Conservation (phyloP, 2,329 filamentous ascomycete species). For the Rugonectria rugulosa region DNA sequence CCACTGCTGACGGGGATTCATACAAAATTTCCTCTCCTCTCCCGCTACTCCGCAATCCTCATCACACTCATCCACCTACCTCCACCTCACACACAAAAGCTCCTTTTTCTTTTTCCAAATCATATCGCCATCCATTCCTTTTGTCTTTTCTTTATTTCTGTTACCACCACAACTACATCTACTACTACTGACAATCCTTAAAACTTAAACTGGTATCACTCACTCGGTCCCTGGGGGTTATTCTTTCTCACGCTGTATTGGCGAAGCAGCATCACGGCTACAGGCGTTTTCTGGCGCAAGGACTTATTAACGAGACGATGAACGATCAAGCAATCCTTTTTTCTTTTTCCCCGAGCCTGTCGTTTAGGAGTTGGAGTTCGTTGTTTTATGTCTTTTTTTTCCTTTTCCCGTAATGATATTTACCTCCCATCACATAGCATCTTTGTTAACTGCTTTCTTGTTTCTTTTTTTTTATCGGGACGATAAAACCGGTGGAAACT, state of each 20-base stretch:
- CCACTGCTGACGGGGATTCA: not conserved
- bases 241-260: slow-evolving; percentile 27
- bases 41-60: not conserved
- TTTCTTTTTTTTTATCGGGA: slow-evolving; percentile 3
- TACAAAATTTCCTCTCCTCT: too few relatives aligned
- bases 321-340: slow-evolving; percentile 21
- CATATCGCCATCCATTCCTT: slow-evolving; percentile 34
- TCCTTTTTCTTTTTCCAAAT: not conserved
- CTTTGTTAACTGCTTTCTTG: slow-evolving; percentile 13
- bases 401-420: slow-evolving; percentile 25
- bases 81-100: not conserved
- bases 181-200: not conserved
- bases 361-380: slow-evolving; percentile 19
- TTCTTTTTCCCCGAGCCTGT: slow-evolving; percentile 7
- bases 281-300: slow-evolving; percentile 28
- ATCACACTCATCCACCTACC: not conserved
- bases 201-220: slow-evolving; percentile 1
- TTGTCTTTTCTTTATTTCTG: slow-evolving; percentile 9
- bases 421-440: not conserved
- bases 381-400: too few relatives aligned
- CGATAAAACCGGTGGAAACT: slow-evolving; percentile 31
- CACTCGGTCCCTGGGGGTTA: slow-evolving; percentile 12
- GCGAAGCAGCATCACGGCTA: slow-evolving; percentile 15
- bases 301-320: slow-evolving; percentile 33
- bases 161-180: slow-evolving; percentile 1